Conservation (phyloP, 768 basidiomycete species). For the Hygrophorus pudorinus region DNA sequence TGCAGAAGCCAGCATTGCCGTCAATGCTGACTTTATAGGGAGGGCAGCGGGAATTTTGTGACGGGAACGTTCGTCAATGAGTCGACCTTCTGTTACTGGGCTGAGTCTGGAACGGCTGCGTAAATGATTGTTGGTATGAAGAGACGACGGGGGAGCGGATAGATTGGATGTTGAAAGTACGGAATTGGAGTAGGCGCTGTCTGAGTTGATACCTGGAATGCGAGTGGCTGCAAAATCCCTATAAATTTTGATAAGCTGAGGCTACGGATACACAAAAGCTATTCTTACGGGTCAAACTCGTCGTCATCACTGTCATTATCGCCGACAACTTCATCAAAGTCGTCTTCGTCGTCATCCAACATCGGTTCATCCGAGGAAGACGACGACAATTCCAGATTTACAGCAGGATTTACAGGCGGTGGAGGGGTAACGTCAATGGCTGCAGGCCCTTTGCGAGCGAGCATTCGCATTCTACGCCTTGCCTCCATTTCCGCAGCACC, state of each 20-base stretch:
- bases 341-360: constrained; percentile 39
- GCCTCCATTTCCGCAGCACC: constrained; percentile 84
- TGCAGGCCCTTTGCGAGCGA: constrained; percentile 42
- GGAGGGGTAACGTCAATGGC: constrained; percentile 21
- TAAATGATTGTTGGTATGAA: constrained; percentile 24
- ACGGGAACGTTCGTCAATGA: constrained; percentile 17
- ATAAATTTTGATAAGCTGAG: constrained; percentile 1
- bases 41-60: constrained; percentile 34
- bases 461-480: constrained; percentile 54
- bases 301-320: constrained; percentile 50
- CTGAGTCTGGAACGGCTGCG: constrained; percentile 43
- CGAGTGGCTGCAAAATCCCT: constrained; percentile 66
- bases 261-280: not conserved
- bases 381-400: constrained; percentile 43
- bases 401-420: constrained; percentile 18
- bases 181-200: constrained; percentile 40
- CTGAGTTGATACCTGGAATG: constrained; percentile 37
- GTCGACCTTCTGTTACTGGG: constrained; percentile 46
- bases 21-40: constrained; percentile 53
- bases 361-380: constrained; percentile 42
- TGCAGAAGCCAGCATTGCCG: constrained; percentile 66
- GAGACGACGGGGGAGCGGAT: constrained; percentile 40
- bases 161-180: constrained; percentile 44
- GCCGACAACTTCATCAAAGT: constrained; percentile 36
- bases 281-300: constrained; percentile 71